Percentiles rank a stretch among this genome's conserved stretches.
Conservation (phyloP, 345 rosid species). For the Excoecaria cochinchinensis region DNA sequence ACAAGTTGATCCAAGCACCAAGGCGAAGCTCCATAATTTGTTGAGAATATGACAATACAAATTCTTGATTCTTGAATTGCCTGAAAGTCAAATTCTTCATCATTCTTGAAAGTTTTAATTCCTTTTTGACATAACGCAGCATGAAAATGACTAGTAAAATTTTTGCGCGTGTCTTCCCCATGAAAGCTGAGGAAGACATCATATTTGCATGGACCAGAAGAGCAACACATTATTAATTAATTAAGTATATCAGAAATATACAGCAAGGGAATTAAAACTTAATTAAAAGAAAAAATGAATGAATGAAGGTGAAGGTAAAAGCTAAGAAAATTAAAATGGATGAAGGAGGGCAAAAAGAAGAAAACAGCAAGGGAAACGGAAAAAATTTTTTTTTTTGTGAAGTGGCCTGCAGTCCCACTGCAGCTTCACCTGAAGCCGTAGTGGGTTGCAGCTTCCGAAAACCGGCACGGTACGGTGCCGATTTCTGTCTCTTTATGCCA, state of each 20-base stretch:
- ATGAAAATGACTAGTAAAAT: not conserved
- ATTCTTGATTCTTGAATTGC: conserved; percentile 7
- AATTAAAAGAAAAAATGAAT: no score
- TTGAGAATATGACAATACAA: not conserved
- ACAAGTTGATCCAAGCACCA: conserved; percentile 8
- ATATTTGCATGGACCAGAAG: not conserved
- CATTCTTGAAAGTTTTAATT: not conserved
- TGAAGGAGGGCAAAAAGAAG: no score
- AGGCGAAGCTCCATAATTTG: not conserved
- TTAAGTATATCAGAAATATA: not conserved
- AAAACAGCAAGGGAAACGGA: no score
- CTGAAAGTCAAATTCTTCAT: not conserved
- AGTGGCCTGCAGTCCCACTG: no score
- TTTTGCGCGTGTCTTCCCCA: conserved; percentile 4
- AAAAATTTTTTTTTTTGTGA: no score
- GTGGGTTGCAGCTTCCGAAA: no score
- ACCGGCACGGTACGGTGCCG: no score
- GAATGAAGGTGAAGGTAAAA: no score
- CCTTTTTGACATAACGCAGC: not conserved
- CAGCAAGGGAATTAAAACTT: no score
- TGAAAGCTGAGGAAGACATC: conserved; percentile 14
- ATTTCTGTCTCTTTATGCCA: no score
- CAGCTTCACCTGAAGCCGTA: no score
- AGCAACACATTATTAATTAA: not conserved
- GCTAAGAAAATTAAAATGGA: no score